Evolutionary conservation across 2,329 filamentous ascomycete genomes (phyloP), one percentile per base, ranked within the genome.

Genomic region (Cladosporium oxysporum): DNA sequence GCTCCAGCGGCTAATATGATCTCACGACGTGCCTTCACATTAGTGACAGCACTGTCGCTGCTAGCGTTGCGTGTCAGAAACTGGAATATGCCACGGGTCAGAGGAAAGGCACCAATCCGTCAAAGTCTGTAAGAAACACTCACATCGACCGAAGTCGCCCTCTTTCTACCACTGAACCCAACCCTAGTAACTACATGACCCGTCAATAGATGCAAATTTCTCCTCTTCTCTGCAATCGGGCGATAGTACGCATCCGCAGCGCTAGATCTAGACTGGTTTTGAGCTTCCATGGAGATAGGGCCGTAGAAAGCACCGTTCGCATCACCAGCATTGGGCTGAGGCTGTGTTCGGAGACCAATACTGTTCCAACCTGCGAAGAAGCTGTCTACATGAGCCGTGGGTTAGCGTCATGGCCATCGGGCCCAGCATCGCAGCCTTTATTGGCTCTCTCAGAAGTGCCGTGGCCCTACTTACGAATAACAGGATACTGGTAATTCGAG

Each of bases 1-100:
- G 81, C 83, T 0, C 88, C 88, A 0, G 86, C 86, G 4, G 83
- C 83, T 2, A 90, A 73, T 10, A 60, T 60, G 41, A 2, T 81
- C 77, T 1, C 79, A 76, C 79, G n/a, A 11, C 70, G 74, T 1
- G 79, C 78, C 0, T 66, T 64, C 31, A 75, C 59, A 33, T 52
- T 74, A 59, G 29, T 37, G 6, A 52, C 31, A 21, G 8, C 6
- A 28, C 26, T 44, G 4, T 29, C 18, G 10, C 16, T 62, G 23
- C 55, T 67, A 12, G 35, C 21, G 23, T 65, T 60, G 50, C 61
- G 44, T 21, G 44, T 8, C 7, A 55, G 41, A 14, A 62, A 62
- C 59, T 62, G 8, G 11, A 26, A 8, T 5, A 21, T 57, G 10
- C 8, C 28, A 29, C 7, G 1, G 14, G 53, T 58, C 21, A 37